These are phyloP conservation scores for Amaranthus hypochondriacus DNA, from an alignment of 148 eudicot species.

Conservation along the genomic window DNA sequence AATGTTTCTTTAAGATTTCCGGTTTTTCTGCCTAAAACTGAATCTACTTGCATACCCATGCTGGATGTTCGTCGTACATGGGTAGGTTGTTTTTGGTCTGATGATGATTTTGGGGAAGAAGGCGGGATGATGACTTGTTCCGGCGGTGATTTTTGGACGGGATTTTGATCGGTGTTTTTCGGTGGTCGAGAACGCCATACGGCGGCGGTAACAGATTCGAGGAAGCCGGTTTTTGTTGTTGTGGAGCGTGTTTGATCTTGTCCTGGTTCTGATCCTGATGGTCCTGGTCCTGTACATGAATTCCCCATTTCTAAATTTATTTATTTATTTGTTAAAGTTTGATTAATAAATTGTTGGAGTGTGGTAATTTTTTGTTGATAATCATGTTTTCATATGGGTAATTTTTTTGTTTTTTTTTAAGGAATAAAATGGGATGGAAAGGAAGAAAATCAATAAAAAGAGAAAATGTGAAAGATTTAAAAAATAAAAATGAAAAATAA, in stretches of 20 bases:
- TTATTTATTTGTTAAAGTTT: not conserved
- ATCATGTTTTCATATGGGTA: constrained; percentile 9
- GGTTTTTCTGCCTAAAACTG: constrained; percentile 33
- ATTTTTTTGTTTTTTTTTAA: not conserved
- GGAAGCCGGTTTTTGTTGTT: constrained; percentile 29
- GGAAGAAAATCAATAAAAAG: too few relatives aligned
- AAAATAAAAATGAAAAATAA: too few relatives aligned
- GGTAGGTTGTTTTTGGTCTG: not conserved
- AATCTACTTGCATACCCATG: constrained; percentile 29
- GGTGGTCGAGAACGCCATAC: constrained; percentile 34
- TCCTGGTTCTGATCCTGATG: not conserved
- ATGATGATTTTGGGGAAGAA: constrained; percentile 8
- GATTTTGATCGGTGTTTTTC: not conserved
- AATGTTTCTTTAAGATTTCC: constrained; percentile 25
- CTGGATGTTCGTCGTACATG: constrained; percentile 25
- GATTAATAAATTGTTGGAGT: not conserved
- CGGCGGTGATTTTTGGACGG: constrained; percentile 4
- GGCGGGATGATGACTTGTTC: constrained; percentile 17
- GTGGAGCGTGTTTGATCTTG: not conserved
- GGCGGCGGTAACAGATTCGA: constrained; percentile 44
- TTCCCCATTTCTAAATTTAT: constrained; percentile 33
- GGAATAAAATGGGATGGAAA: too few relatives aligned
- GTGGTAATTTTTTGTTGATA: not conserved
- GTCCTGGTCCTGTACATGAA: constrained; percentile 29
- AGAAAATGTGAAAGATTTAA: too few relatives aligned